These are phyloP conservation scores for Toxoplasma gondii DNA, from an alignment of 169 alveolate genomes.

Conservation along the genomic window DNA sequence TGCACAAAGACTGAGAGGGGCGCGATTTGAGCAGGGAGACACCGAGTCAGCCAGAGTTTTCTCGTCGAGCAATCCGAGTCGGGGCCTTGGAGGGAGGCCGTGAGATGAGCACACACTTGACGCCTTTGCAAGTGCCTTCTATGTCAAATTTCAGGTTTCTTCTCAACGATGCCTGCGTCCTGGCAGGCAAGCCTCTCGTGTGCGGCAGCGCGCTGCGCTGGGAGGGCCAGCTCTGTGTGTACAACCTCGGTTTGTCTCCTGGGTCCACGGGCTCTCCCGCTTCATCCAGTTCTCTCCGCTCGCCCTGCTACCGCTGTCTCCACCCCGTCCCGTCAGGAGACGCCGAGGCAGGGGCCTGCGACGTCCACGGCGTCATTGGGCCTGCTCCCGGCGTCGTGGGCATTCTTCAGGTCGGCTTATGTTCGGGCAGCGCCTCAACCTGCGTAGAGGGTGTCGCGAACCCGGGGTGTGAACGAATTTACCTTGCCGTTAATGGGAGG, in stretches of 20 bases:
- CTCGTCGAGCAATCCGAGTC: too few species aligned
- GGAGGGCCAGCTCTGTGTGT: slow-evolving; percentile 66
- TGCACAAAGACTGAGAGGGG: too few species aligned
- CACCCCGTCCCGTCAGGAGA: slow-evolving; percentile 44
- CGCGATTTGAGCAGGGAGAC: too few species aligned
- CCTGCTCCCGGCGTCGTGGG: slow-evolving; percentile 67
- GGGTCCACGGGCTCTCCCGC: neutral
- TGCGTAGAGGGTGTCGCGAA: neutral
- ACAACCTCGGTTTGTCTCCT: slow-evolving; percentile 18
- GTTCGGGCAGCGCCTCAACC: too few species aligned
- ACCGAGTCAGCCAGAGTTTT: too few species aligned
- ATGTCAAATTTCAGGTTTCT: slow-evolving; percentile 56
- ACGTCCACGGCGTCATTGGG: slow-evolving; percentile 67
- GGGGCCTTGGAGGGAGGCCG: too few species aligned
- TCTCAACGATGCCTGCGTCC: slow-evolving; percentile 64
- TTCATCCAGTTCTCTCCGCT: neutral
- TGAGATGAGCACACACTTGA: too few species aligned
- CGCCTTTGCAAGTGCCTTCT: neutral
- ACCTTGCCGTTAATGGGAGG: neutral
- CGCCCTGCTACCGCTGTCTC: slow-evolving; percentile 68
- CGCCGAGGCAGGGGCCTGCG: slow-evolving; percentile 60
- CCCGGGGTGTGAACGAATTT: neutral
- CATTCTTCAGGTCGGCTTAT: slow-evolving; percentile 42
- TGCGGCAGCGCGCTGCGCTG: slow-evolving; percentile 64
- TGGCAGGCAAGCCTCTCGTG: slow-evolving; percentile 55